Conservation (phyloP, 352 stramenopile genomes). For the Pythium diclinum region DNA sequence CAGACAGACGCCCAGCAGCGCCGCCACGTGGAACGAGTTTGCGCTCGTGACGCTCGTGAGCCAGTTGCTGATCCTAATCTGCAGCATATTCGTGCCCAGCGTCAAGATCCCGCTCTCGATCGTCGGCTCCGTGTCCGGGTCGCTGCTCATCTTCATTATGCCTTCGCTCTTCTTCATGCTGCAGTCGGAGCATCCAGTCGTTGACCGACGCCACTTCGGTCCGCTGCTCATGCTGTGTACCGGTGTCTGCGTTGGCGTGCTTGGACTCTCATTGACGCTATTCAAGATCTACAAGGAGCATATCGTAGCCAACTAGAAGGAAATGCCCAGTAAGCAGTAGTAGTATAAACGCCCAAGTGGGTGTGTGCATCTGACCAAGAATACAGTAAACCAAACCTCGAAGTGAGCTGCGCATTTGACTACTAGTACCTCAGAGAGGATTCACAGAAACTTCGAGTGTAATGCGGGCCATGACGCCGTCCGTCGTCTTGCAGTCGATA, state of each 20-base stretch:
- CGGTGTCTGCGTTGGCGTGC: constrained; percentile 43
- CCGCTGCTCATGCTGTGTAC: constrained; percentile 59
- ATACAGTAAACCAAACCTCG: too few relatives aligned
- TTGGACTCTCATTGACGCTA: constrained; percentile 49
- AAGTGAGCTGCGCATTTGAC: too few relatives aligned
- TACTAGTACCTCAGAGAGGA: too few relatives aligned
- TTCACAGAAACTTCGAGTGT: too few relatives aligned
- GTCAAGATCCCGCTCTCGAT: constrained; percentile 80
- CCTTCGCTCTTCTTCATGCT: constrained; percentile 75
- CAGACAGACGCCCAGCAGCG: constrained; percentile 57
- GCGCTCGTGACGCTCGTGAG: constrained; percentile 46
- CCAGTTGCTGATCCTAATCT: constrained; percentile 58
- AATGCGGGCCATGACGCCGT: too few relatives aligned
- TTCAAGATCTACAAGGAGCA: constrained; percentile 37
- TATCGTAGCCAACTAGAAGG: too few relatives aligned
- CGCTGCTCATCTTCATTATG: constrained; percentile 81
- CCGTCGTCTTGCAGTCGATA: too few relatives aligned
- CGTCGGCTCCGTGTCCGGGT: constrained; percentile 72
- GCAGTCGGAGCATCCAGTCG: constrained; percentile 39
- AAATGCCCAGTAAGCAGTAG: too few relatives aligned
- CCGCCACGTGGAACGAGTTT: constrained; percentile 46
- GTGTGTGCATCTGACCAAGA: too few relatives aligned
- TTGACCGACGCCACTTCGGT: constrained; percentile 40
- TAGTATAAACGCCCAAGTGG: too few relatives aligned
- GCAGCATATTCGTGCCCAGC: constrained; percentile 70